Base-by-base conservation (phyloP, 345 rosid genomes). In the Brassica incana region DNA sequence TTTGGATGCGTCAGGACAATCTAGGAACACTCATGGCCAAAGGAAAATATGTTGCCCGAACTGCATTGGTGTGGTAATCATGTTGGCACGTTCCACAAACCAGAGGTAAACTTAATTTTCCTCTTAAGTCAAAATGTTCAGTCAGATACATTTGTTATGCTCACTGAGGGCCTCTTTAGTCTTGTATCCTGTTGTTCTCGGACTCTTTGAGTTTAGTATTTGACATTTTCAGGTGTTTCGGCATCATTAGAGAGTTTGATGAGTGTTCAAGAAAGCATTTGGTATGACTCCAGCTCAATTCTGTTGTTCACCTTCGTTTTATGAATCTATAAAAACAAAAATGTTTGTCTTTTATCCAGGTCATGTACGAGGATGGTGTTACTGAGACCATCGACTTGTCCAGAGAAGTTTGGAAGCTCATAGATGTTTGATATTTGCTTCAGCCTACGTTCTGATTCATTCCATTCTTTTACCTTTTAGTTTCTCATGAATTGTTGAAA, bases 321-420 rank as follows among this genome's bases (percentile, higher is more conserved):
- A 73, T 12, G 33, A 72, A 40, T 59, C 61, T 64, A 16, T 14
- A 15, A 43, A 12, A 0, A 29, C 32, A 29, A 5, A n/a, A 30
- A 1, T 9, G 2, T 38, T 3, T 6, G 25, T 14, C 12, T 48
- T 8, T 65, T 67, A 23, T 76, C 0, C 87, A 94, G 95, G 76
- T 93, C 78, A 80, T 87, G 91, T 88, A 90, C 83, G 98, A 95
- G 72, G 93, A 90, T 82, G 97, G 98, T 64, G 74, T 15, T 8
- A 73, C 77, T 1, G 88, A 89, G 83, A 80, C 84, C 73, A 67
- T 90, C 35, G 91, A 95, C 81, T 83, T 95, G 92, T 83, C 89
- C 18, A 86, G 84, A 83, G 89, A 85, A 76, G 89, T 84, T 61
- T 95, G 97, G 94, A 88, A 90, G 83, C 69, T 88, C 36, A 58